Conservation (phyloP, 2,329 filamentous ascomycete species). For the Scedosporium apiospermum region DNA sequence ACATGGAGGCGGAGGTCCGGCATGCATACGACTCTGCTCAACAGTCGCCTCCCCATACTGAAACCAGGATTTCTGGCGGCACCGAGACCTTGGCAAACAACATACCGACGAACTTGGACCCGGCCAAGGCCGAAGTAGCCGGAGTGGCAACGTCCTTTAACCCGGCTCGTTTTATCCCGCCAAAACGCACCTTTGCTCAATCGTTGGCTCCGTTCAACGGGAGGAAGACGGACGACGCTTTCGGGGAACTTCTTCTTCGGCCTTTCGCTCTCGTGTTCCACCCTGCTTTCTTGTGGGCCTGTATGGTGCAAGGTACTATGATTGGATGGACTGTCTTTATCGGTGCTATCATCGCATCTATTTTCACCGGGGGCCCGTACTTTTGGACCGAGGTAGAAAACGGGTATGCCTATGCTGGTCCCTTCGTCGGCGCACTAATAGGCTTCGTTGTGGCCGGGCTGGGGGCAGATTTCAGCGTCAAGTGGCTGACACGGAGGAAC, state of each 20-base stretch:
- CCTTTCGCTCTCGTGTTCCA: constrained; percentile 78
- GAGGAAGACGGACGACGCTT: constrained; percentile 68
- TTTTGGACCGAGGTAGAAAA: constrained; percentile 75
- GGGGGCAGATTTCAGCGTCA: constrained; percentile 64
- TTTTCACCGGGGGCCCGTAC: constrained; percentile 72
- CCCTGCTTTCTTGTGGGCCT: constrained; percentile 73
- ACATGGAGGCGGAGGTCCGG: constrained; percentile 38
- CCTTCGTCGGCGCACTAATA: constrained; percentile 72
- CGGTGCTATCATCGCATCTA: constrained; percentile 69
- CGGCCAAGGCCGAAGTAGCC: not conserved
- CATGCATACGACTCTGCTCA: not conserved
- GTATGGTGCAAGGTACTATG: constrained; percentile 74
- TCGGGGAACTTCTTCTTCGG: constrained; percentile 54
- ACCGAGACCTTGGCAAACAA: not conserved
- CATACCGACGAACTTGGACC: not conserved
- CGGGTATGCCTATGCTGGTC: constrained; percentile 79
- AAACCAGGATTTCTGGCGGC: not conserved
- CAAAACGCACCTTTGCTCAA: constrained; percentile 48
- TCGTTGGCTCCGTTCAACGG: constrained; percentile 67
- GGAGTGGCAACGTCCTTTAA: not conserved
- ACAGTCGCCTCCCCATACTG: not conserved
- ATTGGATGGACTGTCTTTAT: constrained; percentile 97
- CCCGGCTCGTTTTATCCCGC: constrained; percentile 16
- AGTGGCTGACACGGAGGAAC: constrained; percentile 63
- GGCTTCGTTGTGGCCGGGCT: constrained; percentile 70